These are phyloP conservation scores for Nematocida minor DNA, from an alignment of 371 early-diverging fungal species.

Conservation along the genomic window DNA sequence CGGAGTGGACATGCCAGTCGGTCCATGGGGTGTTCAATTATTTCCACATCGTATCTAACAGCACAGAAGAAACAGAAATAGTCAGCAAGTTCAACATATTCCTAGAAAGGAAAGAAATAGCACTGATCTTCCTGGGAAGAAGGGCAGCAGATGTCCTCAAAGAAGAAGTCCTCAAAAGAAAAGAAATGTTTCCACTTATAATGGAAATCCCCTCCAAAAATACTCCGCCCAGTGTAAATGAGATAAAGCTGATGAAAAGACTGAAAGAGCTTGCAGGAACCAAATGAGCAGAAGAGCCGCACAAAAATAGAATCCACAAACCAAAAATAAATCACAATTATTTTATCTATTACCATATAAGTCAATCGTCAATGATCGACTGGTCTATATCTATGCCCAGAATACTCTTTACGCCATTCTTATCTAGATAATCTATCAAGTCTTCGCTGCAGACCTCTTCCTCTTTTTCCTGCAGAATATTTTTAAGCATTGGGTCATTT, in stretches of 20 bases:
- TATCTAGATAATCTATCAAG: conserved; percentile 32
- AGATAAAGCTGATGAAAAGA: conserved; percentile 24
- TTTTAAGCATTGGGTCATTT: conserved; percentile 6
- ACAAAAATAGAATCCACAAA: background rate
- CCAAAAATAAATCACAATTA: background rate
- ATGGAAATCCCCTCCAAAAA: conserved; percentile 60
- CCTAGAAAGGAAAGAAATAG: conserved; percentile 56
- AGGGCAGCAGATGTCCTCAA: conserved; percentile 53
- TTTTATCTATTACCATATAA: too few species aligned
- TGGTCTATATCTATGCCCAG: conserved; percentile 34
- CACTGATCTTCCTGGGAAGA: conserved; percentile 61
- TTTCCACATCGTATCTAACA: conserved; percentile 36
- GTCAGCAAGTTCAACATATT: conserved; percentile 37
- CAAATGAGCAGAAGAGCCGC: background rate
- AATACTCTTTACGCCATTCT: conserved; percentile 39
- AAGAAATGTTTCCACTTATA: conserved; percentile 57
- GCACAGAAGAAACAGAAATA: conserved; percentile 52
- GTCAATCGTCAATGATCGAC: background rate
- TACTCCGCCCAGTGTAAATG: background rate
- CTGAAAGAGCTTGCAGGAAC: conserved; percentile 28
- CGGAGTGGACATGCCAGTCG: conserved; percentile 29
- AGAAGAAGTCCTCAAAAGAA: conserved; percentile 45
- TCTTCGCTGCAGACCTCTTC: background rate
- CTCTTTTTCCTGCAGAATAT: background rate
- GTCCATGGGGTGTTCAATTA: conserved; percentile 44